Evolutionary conservation across 495 filamentous ascomycete species (phyloP).

Genomic region (Lophiotrema nucula): DNA sequence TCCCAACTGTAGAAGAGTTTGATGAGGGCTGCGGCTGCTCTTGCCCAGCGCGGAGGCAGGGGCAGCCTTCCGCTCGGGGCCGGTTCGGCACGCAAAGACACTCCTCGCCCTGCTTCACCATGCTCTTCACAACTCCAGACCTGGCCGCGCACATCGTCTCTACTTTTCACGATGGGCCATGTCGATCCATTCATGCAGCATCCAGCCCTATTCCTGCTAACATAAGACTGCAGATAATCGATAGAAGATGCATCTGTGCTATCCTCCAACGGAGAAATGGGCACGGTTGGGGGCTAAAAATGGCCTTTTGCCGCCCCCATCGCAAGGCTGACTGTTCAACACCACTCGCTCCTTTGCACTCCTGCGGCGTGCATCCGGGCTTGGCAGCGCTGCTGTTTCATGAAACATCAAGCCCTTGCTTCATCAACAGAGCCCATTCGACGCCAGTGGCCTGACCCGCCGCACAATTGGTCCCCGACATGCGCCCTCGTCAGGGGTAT

Average conservation of each 20-base stretch:
- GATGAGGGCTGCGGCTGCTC: neutral
- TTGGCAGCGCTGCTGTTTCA: slow-evolving; percentile 25
- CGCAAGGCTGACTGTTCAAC: slow-evolving; percentile 19
- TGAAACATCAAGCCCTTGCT: slow-evolving; percentile 26
- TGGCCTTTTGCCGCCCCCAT: slow-evolving; percentile 7
- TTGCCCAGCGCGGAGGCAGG: too few species aligned
- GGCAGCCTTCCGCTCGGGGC: too few species aligned
- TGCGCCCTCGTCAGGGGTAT: slow-evolving; percentile 21
- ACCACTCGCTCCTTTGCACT: slow-evolving; percentile 2
- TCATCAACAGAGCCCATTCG: slow-evolving; percentile 10
- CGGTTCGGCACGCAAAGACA: too few species aligned
- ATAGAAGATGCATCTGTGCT: slow-evolving; percentile 7
- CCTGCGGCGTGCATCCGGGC: slow-evolving; percentile 20
- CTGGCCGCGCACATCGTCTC: neutral
- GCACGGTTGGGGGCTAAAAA: slow-evolving; percentile 24
- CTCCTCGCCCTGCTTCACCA: too few species aligned
- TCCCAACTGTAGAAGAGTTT: too few species aligned
- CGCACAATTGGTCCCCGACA: slow-evolving; percentile 11
- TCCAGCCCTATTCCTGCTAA: neutral
- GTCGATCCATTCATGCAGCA: slow-evolving; percentile 1
- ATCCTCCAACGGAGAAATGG: slow-evolving; percentile 6
- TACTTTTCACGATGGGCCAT: neutral
- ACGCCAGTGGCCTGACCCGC: neutral
- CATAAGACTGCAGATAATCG: slow-evolving; percentile 1
- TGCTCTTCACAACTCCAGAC: too few species aligned